These are phyloP conservation scores for Melocanna baccifera DNA, from an alignment of 176 grass and related monocot genomes.

Conservation along the genomic window DNA sequence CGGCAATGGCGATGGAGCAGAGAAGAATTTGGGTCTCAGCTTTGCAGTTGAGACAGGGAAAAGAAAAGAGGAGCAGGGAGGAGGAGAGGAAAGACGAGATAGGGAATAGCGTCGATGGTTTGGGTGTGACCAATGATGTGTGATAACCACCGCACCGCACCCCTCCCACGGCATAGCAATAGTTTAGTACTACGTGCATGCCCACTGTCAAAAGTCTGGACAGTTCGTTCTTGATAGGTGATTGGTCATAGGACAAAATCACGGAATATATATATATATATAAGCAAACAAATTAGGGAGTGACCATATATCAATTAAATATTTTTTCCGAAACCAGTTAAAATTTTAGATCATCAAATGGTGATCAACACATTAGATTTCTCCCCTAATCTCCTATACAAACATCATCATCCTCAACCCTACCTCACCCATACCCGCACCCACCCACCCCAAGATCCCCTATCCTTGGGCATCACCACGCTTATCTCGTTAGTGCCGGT, in stretches of 20 bases:
- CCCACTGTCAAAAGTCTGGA: not conserved
- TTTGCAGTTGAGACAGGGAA: not conserved
- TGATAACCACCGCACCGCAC: not conserved
- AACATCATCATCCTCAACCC: too few species aligned
- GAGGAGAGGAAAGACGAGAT: not conserved
- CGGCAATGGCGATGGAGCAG: not conserved
- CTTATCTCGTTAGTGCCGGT: too few species aligned
- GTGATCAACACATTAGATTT: too few species aligned
- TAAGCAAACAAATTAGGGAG: not conserved
- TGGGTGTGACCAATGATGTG: conserved; percentile 15
- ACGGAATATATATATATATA: not conserved
- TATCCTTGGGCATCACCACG: too few species aligned
- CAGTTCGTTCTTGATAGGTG: not conserved
- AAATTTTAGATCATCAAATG: too few species aligned
- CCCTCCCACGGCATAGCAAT: not conserved
- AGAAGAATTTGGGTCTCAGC: not conserved
- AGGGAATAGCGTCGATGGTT: not conserved
- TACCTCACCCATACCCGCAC: too few species aligned
- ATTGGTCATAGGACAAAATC: not conserved
- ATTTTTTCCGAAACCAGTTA: too few species aligned
- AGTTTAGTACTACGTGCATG: not conserved
- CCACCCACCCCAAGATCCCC: too few species aligned
- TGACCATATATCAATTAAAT: too few species aligned
- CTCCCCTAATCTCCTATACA: too few species aligned
- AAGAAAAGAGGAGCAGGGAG: not conserved